Evolutionary conservation across 306 rosid species (phyloP).

Genomic region (Alnus rubra): DNA sequence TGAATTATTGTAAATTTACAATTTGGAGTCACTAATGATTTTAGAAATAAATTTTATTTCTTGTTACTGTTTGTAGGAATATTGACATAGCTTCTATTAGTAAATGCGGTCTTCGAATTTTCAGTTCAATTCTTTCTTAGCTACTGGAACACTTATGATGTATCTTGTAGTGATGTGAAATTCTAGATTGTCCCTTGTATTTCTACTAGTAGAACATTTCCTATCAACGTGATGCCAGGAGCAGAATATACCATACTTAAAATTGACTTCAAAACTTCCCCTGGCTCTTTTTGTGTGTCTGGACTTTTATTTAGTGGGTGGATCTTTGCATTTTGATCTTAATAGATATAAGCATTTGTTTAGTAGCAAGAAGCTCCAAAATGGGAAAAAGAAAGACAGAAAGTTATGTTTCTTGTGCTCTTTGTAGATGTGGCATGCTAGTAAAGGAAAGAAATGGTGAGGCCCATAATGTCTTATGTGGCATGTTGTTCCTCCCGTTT

Average conservation of each 20-base stretch:
- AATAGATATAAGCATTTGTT: background rate
- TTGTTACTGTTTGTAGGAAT: background rate
- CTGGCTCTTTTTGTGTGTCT: background rate
- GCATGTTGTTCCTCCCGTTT: too few species aligned
- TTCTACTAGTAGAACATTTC: background rate
- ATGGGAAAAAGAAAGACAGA: conserved; percentile 14
- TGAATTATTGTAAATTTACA: background rate
- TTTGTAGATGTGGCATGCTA: conserved; percentile 11
- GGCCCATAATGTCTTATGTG: conserved; percentile 17
- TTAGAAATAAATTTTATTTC: background rate
- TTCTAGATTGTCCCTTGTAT: background rate
- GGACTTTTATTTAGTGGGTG: background rate
- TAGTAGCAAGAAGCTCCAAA: conserved; percentile 5
- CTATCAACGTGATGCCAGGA: background rate
- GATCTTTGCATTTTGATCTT: background rate
- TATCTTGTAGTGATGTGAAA: background rate
- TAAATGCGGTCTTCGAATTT: background rate
- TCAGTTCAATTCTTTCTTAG: background rate
- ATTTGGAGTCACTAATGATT: background rate
- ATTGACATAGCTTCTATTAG: background rate
- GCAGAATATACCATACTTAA: background rate
- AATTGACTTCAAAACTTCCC: background rate
- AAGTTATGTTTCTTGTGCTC: conserved; percentile 8
- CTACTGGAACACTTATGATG: background rate
- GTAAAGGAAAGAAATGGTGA: conserved; percentile 12